Conservation (phyloP, 371 early-diverging fungal species). For the Conidiobolus incongruus region DNA sequence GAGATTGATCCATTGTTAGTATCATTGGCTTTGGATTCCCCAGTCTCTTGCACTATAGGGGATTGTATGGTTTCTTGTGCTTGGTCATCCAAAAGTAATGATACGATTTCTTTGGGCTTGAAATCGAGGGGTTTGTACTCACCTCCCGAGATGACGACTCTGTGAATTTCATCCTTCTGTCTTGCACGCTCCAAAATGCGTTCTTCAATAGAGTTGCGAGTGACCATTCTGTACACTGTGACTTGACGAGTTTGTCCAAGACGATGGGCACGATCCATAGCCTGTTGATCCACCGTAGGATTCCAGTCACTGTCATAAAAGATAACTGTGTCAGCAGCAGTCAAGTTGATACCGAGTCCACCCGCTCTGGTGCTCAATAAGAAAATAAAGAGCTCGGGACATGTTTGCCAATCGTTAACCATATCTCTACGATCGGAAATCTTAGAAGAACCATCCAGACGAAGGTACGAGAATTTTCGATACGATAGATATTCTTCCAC, state of each 20-base stretch:
- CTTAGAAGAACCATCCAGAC: slow-evolving; percentile 90
- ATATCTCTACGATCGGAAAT: slow-evolving; percentile 79
- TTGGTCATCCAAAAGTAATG: slow-evolving; percentile 56
- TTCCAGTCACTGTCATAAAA: slow-evolving; percentile 99
- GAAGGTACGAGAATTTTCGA: slow-evolving; percentile 72
- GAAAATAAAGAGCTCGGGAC: slow-evolving; percentile 87
- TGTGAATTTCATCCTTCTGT: slow-evolving; percentile 93
- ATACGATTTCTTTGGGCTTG: slow-evolving; percentile 71
- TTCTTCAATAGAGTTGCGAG: slow-evolving; percentile 83
- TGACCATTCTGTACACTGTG: slow-evolving; percentile 78
- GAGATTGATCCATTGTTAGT: no score
- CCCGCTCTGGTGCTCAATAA: slow-evolving; percentile 96
- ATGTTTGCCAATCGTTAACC: slow-evolving; percentile 82
- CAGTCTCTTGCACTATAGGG: no score
- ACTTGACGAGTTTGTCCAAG: slow-evolving; percentile 95
- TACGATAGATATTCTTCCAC: slow-evolving; percentile 86
- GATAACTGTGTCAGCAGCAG: slow-evolving; percentile 98
- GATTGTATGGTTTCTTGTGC: slow-evolving; percentile 11
- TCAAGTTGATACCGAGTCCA: slow-evolving; percentile 97
- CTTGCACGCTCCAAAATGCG: slow-evolving; percentile 71
- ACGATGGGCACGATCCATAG: slow-evolving; percentile 96
- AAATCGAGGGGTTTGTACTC: slow-evolving; percentile 59
- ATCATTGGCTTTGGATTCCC: no score
- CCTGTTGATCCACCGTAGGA: slow-evolving; percentile 94
- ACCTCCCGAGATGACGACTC: slow-evolving; percentile 91